Base-by-base conservation (phyloP, 371 early-diverging fungal genomes). In the Syncephalastrum sp. region DNA sequence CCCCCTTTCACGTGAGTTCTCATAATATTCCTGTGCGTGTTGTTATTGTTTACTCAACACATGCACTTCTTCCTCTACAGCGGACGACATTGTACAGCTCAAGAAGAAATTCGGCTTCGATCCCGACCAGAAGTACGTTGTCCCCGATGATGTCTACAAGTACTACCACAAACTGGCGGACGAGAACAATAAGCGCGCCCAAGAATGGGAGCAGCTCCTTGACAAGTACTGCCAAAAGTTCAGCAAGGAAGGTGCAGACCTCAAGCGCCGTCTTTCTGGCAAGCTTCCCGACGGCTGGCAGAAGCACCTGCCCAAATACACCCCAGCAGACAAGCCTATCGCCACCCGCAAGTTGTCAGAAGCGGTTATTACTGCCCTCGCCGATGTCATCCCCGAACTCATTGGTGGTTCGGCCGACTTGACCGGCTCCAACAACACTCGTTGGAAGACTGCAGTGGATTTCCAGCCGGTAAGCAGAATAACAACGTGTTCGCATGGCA, bases 341-440 rank as follows among this genome's bases (percentile, higher is more conserved):
- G 97, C 97, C 16, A 95, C 97, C n/a, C 88, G 91, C 62, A 97
- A 96, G 75, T 75, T 89, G 52, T 92, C 91, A 13, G 91, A 94
- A 70, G 75, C 65, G 53, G 90, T 92, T 46, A 67, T 99, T 55
- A 92, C 92, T 73, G 86, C 87, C 47, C 67, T 98, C 47, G 90
- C 92, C 12, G 82, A 86, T 24, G 63, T 77, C 23, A 42, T 95
- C 41, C 92, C 95, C 5, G 95, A 94, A 74, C 77, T 99, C 17
- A 70, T 99, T 59, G 92, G 98, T 66, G 99, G 99, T n/a, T 97
- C 98, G 45, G 99, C 99, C 25, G 99, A 99, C 81, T 81, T 99
- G 72, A 95, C 99, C 46, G 91, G 88, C n/a, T 99, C 99, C 51
- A 98, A 95, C 81, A 79, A 96, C 70, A 96, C 98, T 50, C 86